phyloP scores from a whole-genome alignment of 2,329 filamentous ascomycete species.

The Blastomyces percursus region DNA sequence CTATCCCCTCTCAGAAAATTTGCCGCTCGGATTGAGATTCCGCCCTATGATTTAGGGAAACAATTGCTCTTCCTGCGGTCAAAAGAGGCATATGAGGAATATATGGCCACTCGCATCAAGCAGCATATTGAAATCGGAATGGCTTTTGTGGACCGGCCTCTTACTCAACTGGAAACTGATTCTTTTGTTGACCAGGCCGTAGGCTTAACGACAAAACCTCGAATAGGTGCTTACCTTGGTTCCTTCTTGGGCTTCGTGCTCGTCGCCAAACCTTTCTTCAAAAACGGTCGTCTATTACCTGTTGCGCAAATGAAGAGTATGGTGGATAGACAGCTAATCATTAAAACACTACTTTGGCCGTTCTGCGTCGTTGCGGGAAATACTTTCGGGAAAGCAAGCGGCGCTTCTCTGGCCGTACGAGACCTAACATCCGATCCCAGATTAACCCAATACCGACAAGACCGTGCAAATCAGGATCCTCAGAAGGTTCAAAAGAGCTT shows the following conservation, averaged over 20 bases:
- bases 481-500: slow-evolving; percentile 4
- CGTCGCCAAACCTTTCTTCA: not conserved
- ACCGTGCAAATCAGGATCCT: slow-evolving; percentile 1
- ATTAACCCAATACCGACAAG: slow-evolving; percentile 4
- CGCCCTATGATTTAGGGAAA: slow-evolving; percentile 3
- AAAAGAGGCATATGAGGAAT: not conserved
- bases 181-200: slow-evolving; percentile 19
- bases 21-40: slow-evolving; percentile 5
- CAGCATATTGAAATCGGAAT: slow-evolving; percentile 17
- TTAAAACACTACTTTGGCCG: not conserved
- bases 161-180: slow-evolving; percentile 28
- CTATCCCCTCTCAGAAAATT: slow-evolving; percentile 5
- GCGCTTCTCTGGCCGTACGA: not conserved
- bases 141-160: slow-evolving; percentile 18
- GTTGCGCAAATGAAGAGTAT: not conserved
- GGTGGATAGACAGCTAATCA: not conserved
- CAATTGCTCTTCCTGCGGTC: not conserved
- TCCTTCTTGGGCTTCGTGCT: slow-evolving; percentile 13
- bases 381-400: not conserved
- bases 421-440: slow-evolving; percentile 3
- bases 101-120: slow-evolving; percentile 7
- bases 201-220: slow-evolving; percentile 16
- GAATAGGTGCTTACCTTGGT: slow-evolving; percentile 11
- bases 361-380: not conserved
- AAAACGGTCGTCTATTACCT: not conserved